Evolutionary conservation across 2,329 filamentous ascomycete genomes (phyloP).

Genomic region (Fusarium musae): DNA sequence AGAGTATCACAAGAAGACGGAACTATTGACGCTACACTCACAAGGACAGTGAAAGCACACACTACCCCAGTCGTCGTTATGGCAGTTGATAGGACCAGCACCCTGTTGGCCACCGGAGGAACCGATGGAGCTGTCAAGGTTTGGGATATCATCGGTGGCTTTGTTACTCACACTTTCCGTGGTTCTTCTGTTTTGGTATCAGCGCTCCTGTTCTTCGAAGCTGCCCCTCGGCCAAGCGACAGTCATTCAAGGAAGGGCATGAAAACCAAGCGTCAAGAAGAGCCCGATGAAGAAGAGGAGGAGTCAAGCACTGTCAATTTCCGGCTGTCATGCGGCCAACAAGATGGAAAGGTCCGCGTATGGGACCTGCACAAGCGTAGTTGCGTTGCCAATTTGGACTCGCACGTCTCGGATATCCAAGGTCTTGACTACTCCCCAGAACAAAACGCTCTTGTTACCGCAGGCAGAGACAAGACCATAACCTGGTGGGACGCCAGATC

Average conservation of each 20-base stretch:
- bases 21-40: conserved; percentile 72
- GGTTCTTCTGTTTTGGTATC: conserved; percentile 93
- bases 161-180: conserved; percentile 93
- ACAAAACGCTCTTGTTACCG: conserved; percentile 82
- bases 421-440: conserved; percentile 82
- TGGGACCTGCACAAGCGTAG: conserved; percentile 91
- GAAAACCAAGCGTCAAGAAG: conserved; percentile 47
- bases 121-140: conserved; percentile 95
- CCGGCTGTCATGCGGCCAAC: conserved; percentile 87
- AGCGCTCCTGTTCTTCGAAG: conserved; percentile 90
- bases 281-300: conserved; percentile 55
- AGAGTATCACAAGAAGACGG: conserved; percentile 66
- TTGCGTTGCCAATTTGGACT: conserved; percentile 81
- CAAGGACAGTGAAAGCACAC: conserved; percentile 89
- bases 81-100: conserved; percentile 86
- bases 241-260: conserved; percentile 48
- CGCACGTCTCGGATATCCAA: conserved; percentile 95
- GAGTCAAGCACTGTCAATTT: conserved; percentile 67
- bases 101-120: conserved; percentile 89
- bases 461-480: conserved; percentile 90
- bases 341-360: conserved; percentile 91
- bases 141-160: conserved; percentile 93
- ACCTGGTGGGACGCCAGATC: conserved; percentile 89
- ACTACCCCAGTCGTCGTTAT: conserved; percentile 88
- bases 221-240: conserved; percentile 59